phyloP scores from a whole-genome alignment of 352 stramenopile genomes.

The Phytophthora europaea region DNA sequence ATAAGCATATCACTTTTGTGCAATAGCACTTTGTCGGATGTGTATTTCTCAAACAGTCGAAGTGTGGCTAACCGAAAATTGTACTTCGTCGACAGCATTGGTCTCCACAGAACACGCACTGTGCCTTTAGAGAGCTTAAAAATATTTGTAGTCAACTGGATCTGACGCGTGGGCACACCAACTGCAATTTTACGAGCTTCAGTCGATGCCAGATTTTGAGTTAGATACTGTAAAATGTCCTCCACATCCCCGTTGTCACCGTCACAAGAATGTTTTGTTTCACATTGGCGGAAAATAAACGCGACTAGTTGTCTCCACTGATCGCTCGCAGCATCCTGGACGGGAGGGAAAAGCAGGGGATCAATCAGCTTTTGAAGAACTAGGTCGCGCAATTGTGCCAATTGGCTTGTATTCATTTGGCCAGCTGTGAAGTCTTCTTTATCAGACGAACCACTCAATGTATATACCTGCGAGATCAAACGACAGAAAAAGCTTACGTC shows the following conservation, averaged over 20 bases:
- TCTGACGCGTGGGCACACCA: slow-evolving; percentile 34
- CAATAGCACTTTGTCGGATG: slow-evolving; percentile 68
- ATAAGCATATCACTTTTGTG: slow-evolving; percentile 72
- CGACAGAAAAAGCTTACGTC: slow-evolving; percentile 85
- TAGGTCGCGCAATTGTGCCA: slow-evolving; percentile 55
- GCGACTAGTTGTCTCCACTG: slow-evolving; percentile 79
- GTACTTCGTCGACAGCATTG: slow-evolving; percentile 58
- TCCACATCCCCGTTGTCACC: slow-evolving; percentile 52
- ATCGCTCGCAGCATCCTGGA: slow-evolving; percentile 40
- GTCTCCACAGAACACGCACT: slow-evolving; percentile 69
- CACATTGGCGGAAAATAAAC: slow-evolving; percentile 64
- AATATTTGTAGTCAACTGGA: slow-evolving; percentile 43
- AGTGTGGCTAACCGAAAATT: slow-evolving; percentile 69
- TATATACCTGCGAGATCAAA: slow-evolving; percentile 77
- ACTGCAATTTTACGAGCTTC: slow-evolving; percentile 33
- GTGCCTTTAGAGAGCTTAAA: slow-evolving; percentile 75
- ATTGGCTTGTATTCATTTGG: slow-evolving; percentile 48
- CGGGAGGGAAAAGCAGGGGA: slow-evolving; percentile 61
- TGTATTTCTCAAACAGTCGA: slow-evolving; percentile 79
- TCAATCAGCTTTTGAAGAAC: slow-evolving; percentile 81
- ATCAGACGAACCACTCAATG: slow-evolving; percentile 32
- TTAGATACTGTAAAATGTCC: slow-evolving; percentile 76
- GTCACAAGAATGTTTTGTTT: slow-evolving; percentile 28
- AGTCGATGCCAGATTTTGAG: slow-evolving; percentile 48
- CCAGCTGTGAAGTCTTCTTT: slow-evolving; percentile 34